Conservation (phyloP, 768 basidiomycete genomes). For the Russula earlei region DNA sequence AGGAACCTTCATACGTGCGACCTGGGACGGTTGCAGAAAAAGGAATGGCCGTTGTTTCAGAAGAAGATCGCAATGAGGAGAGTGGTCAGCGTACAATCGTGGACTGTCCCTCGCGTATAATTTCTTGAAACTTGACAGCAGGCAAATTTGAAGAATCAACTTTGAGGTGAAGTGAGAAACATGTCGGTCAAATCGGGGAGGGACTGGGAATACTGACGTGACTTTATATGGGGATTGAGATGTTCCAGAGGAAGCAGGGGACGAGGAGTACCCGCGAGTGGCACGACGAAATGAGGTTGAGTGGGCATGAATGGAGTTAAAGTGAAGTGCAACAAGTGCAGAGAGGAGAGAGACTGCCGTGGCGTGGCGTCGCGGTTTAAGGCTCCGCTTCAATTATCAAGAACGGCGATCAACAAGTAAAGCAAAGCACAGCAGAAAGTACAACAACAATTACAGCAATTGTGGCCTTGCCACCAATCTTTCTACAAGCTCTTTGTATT, state of each 20-base stretch:
- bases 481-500: conserved; percentile 61
- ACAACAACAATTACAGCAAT: conserved; percentile 28
- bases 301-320: conserved; percentile 15
- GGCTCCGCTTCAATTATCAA: conserved; percentile 11
- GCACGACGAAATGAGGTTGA: conserved; percentile 13
- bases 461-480: conserved; percentile 57
- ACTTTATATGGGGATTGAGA: conserved; percentile 24
- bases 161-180: conserved; percentile 14
- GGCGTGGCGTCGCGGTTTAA: conserved; percentile 3
- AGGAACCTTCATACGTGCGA: conserved; percentile 83
- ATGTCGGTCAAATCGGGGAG: conserved; percentile 18
- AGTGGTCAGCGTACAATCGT: conserved; percentile 52
- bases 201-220: conserved; percentile 20
- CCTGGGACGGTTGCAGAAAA: conserved; percentile 33
- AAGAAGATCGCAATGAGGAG: conserved; percentile 2
- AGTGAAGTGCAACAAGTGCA: background rate
- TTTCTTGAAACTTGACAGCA: conserved; percentile 85
- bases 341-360: background rate
- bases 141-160: conserved; percentile 43
- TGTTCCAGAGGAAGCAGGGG: conserved; percentile 20
- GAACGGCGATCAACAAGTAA: conserved; percentile 1
- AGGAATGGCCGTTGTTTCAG: background rate
- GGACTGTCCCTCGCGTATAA: conserved; percentile 78
- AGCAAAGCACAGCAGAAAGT: no score
- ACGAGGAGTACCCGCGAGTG: conserved; percentile 14